Conservation (phyloP, 371 early-diverging fungal genomes). For the Catenaria anguillulae region DNA sequence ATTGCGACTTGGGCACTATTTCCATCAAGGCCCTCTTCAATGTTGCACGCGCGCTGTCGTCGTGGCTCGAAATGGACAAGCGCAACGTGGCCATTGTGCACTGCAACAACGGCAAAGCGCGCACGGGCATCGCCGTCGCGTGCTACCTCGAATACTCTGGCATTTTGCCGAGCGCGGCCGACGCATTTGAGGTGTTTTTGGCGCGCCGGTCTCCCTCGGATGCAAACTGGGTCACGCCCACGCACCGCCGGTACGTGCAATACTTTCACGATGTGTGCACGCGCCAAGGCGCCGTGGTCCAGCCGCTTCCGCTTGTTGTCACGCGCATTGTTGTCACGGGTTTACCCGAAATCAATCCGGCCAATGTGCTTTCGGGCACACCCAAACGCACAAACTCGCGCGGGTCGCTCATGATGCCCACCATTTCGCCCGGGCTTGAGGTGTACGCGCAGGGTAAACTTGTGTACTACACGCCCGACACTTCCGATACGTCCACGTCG, state of each 20-base stretch:
- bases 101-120: slow-evolving; percentile 27
- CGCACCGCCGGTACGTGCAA: slow-evolving; percentile 24
- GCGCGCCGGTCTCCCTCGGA: slow-evolving; percentile 19
- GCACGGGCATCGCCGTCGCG: slow-evolving; percentile 25
- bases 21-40: slow-evolving; percentile 24
- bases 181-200: slow-evolving; percentile 30
- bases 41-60: slow-evolving; percentile 25
- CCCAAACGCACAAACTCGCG: background rate
- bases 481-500: background rate
- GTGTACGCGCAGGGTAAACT: slow-evolving; percentile 1
- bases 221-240: slow-evolving; percentile 18
- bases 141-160: slow-evolving; percentile 26
- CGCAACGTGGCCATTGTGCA: slow-evolving; percentile 29
- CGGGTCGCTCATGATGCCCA: background rate
- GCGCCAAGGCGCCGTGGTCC: slow-evolving; percentile 19
- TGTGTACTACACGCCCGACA: background rate
- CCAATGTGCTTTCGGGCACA: background rate
- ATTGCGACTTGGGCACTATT: slow-evolving; percentile 24
- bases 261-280: slow-evolving; percentile 31
- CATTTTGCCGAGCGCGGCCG: slow-evolving; percentile 20
- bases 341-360: background rate
- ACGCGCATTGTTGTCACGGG: slow-evolving; percentile 22
- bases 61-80: slow-evolving; percentile 26
- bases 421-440: background rate
- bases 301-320: slow-evolving; percentile 17